Conservation (phyloP, 345 rosid genomes). For the Viola odorata region DNA sequence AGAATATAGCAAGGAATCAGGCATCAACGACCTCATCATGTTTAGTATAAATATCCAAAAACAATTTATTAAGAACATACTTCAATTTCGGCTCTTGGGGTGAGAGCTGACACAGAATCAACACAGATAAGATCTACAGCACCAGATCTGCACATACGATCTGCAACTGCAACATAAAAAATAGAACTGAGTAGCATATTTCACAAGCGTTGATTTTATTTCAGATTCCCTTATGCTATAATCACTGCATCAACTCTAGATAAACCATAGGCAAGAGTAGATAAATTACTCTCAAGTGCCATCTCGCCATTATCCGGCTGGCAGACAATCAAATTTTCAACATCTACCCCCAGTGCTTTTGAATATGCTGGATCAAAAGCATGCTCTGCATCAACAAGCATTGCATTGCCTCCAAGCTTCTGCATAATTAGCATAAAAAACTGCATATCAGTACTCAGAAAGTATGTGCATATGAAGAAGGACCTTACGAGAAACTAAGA, state of each 20-base stretch:
- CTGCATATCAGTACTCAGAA: conserved; percentile 1
- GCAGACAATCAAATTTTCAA: conserved; percentile 83
- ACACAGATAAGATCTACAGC: conserved; percentile 90
- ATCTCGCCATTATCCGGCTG: conserved; percentile 96
- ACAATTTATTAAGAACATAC: conserved; percentile 28
- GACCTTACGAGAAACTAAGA: conserved; percentile 5
- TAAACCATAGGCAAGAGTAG: conserved; percentile 1
- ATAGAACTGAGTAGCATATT: neutral
- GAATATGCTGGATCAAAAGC: conserved; percentile 98
- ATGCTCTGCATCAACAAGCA: conserved; percentile 99
- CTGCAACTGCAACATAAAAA: conserved; percentile 65
- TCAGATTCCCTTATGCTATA: neutral
- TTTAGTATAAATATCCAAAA: conserved; percentile 1
- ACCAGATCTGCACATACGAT: conserved; percentile 98
- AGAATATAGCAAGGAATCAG: conserved; percentile 11
- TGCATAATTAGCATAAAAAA: conserved; percentile 33
- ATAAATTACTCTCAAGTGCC: conserved; percentile 77
- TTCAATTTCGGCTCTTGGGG: conserved; percentile 98
- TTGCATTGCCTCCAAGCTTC: conserved; percentile 94
- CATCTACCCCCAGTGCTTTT: conserved; percentile 87
- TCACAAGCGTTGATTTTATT: neutral
- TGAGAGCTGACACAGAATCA: conserved; percentile 96
- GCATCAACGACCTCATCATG: conserved; percentile 3
- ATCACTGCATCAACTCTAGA: conserved; percentile 8
- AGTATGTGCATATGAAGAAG: neutral